Base-by-base conservation (phyloP, 2,329 filamentous ascomycete species). In the Cadophora malorum region DNA sequence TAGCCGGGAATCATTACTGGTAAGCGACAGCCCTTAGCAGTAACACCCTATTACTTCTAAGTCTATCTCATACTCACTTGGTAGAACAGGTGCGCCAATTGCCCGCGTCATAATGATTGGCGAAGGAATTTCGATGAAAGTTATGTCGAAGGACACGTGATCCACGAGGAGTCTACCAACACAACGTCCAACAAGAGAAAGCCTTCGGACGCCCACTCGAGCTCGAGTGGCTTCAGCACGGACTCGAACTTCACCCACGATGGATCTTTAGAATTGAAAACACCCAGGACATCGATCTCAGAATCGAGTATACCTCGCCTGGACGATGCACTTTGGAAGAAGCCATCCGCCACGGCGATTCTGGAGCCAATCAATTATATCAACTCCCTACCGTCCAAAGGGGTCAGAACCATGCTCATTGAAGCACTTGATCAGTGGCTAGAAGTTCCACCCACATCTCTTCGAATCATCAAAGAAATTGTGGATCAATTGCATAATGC, bases 401-500 rank as follows among this genome's bases (percentile, higher is more conserved):
- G 61, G 10, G 50, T 56, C 16, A 31, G 65, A 41, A 35, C 47
- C 14, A 10, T 38, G 31, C 14, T 67, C 16, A 56, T 67, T 23
- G 60, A 67, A 19, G 60, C 60, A 21, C 19, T 67, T 7, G 50
- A 67, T 23, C 19, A 16, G 16, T 67, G 65, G 65, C 69, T 75
- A 35, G 19, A 74, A 4, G 72, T 79, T 1, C 73, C 76, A 8
- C 50, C 62, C 7, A 33, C 70, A 5, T 33, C 64, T 0, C 25
- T 75, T 2, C 33, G 64, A 1, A 66, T 62, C 1, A 76, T 81
- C 49, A 75, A 74, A 59, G 58, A 62, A 2, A 70, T 79, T 4
- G 65, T 78, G 6, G 62, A 67, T 31, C 60, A 72, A 7, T 70
- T 80, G 4, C 78, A 80, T 61, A 76, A 73, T 16, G 67, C 75